Base-by-base conservation (phyloP, 768 basidiomycete genomes). In the Boletus subcaerulescens region DNA sequence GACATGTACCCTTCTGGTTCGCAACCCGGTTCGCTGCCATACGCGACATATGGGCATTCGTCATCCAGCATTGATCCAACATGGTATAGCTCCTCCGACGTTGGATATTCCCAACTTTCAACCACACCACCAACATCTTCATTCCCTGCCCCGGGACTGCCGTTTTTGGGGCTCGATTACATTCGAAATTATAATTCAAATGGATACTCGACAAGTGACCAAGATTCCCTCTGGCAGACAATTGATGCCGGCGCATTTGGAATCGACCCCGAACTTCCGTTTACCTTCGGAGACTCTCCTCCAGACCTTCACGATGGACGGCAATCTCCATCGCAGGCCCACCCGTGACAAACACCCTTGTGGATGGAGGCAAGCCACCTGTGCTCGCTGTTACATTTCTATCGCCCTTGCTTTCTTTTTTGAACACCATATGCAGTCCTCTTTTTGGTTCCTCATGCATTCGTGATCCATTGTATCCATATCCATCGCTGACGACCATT, bases 101-200 rank as follows among this genome's bases (percentile, higher is more conserved):
- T 61, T 72, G 64, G 73, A 74, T 62, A 66, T 68, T 49, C 71
- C 47, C 77, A 77, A 5, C 71, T 81, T 32, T 84, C 83, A 6
- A 80, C 78, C 12, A 81, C 84, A 12, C 80, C 86, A 3, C 80
- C 85, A 13, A 80, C 78, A 6, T 70, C 86, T n/a, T 76, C 79
- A 5, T 91, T 91, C 66, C 76, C 85, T 58, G 82, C 83, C 10
- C 77, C 84, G 22, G 89, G 89, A 38, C 75, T 92, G n/a, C 91
- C 90, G 1, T 93, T 93, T 76, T 80, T 83, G 31, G 91, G 90
- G 11, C 76, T 93, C 32, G 91, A 93, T 61, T 93, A 82, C 62
- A 86, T 93, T 64, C 83, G 87, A 61, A 91, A 90, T 63, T 91
- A 87, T 66, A 77, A 76, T 60, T 78, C 83, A 48, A 78, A 79